Evolutionary conservation across 495 filamentous ascomycete genomes (phyloP).

Genomic region (Penicillium pulvis): DNA sequence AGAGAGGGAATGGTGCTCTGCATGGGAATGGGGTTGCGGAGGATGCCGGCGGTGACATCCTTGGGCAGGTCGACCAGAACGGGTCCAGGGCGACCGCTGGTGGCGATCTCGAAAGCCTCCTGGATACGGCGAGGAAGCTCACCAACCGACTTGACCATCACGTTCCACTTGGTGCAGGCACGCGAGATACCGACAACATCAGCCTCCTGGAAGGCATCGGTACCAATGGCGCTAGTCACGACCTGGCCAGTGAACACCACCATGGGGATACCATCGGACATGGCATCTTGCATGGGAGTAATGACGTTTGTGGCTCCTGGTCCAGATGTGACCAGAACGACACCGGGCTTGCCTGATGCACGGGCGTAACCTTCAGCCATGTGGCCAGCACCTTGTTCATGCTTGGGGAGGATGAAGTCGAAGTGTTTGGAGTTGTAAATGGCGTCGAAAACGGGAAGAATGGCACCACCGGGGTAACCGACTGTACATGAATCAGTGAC

Average conservation of each 20-base stretch:
- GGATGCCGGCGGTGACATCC: conserved; percentile 57
- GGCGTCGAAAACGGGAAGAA: conserved; percentile 59
- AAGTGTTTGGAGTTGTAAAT: conserved; percentile 65
- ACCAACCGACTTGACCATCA: conserved; percentile 62
- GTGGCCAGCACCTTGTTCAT: conserved; percentile 67
- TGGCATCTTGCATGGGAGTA: conserved; percentile 64
- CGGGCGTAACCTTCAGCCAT: conserved; percentile 69
- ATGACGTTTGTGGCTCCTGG: conserved; percentile 65
- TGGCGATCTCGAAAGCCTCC: conserved; percentile 66
- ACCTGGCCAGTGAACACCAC: conserved; percentile 67
- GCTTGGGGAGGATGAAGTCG: conserved; percentile 62
- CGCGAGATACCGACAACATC: conserved; percentile 63
- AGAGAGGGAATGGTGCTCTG: conserved; percentile 57
- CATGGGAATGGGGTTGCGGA: conserved; percentile 57
- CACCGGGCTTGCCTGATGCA: conserved; percentile 62
- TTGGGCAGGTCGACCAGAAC: conserved; percentile 64
- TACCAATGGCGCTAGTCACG: conserved; percentile 56
- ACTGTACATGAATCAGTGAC: conserved; percentile 14
- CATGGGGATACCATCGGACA: conserved; percentile 64
- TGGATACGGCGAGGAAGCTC: conserved; percentile 62
- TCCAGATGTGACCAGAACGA: conserved; percentile 67
- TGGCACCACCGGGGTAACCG: conserved; percentile 47
- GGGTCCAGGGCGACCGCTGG: conserved; percentile 60
- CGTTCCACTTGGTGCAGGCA: conserved; percentile 68
- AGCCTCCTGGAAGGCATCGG: conserved; percentile 66